Conservation (phyloP, 805 yeast genomes). For the Peterozyma toletana region DNA sequence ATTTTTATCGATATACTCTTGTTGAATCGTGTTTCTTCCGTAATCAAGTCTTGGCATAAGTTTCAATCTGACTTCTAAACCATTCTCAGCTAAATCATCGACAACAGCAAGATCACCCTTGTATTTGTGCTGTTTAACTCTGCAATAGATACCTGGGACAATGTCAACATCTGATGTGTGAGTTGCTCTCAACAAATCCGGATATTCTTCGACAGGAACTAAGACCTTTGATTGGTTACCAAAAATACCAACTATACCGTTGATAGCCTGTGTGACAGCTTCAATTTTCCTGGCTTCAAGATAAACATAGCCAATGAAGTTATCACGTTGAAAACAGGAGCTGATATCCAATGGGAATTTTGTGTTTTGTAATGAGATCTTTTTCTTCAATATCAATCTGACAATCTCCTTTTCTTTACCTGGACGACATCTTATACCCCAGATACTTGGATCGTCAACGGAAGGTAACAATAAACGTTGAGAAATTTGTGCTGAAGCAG, state of each 20-base stretch:
- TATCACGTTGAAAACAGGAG: constrained; percentile 91
- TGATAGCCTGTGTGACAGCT: constrained; percentile 82
- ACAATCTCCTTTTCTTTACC: constrained; percentile 92
- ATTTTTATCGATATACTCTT: constrained; percentile 11
- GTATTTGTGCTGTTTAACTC: constrained; percentile 86
- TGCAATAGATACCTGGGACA: constrained; percentile 87
- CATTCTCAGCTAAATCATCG: constrained; percentile 89
- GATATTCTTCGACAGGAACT: constrained; percentile 94
- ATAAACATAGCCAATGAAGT: constrained; percentile 85
- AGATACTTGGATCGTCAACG: constrained; percentile 91
- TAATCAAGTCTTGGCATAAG: constrained; percentile 92
- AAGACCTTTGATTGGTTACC: constrained; percentile 56
- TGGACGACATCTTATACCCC: constrained; percentile 91
- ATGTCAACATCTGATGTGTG: constrained; percentile 83
- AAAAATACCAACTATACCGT: constrained; percentile 86
- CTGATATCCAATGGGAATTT: constrained; percentile 75
- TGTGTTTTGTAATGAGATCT: constrained; percentile 67
- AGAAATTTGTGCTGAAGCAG: constrained; percentile 76
- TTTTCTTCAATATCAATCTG: constrained; percentile 75
- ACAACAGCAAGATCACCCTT: constrained; percentile 91
- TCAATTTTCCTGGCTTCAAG: constrained; percentile 91
- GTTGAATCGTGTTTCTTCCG: constrained; percentile 46
- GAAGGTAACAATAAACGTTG: constrained; percentile 92
- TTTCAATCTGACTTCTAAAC: constrained; percentile 89
- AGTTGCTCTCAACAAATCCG: constrained; percentile 84